Evolutionary conservation across 1,284 basidiomycete species (phyloP), one percentile per base, ranked within the genome.

Genomic region (Bjerkandera adusta): DNA sequence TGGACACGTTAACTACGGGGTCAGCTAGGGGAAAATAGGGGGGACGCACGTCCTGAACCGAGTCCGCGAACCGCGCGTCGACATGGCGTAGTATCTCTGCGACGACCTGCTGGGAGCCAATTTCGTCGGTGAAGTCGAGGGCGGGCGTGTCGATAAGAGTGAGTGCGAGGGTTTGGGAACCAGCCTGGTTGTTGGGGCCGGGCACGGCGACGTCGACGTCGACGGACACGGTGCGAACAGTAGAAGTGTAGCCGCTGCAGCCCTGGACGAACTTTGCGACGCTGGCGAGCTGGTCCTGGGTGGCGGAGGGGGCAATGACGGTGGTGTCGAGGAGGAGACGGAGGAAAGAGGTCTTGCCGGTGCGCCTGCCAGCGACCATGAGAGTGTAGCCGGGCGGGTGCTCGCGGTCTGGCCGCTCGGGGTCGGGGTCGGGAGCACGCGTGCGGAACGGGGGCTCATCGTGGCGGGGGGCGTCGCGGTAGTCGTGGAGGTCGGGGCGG

Each of bases 281-380:
- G 59, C 79, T 79, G 41, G 77, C 73, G 53, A 87, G 79, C 69
- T 89, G 85, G 57, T 87, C 85, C 60, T 76, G 77, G 45, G 75
- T 71, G 47, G 77, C 75, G 13, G 70, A 64, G 26, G 71, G 67
- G 20, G 83, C 75, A 57, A 87, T 71, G 59, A 74, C 69, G 69
- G 76, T 77, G 55, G 86, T 87, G 69, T 89, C 86, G 64, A 89
- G 76, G 55, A 89, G 71, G 54, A 86, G 83, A 53, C 83, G 79
- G 58, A 90, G 79, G 58, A 90, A 85, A 50, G 85, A 83, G 25
- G 88, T 86, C 75, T 91, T 91, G 66, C 86, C 88, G 68, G 83
- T 79, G 65, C 76, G 73, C 63, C 71, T 68, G 43, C 85, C 86
- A 48, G 88, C 88, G 56, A 88, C 88, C 68, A 89, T 82, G 63